Percentiles rank a stretch among this genome's conserved stretches.
These are phyloP conservation scores for Scleromitrula shiraiana DNA, from an alignment of 2,329 filamentous ascomycete genomes.

Conservation along the genomic window DNA sequence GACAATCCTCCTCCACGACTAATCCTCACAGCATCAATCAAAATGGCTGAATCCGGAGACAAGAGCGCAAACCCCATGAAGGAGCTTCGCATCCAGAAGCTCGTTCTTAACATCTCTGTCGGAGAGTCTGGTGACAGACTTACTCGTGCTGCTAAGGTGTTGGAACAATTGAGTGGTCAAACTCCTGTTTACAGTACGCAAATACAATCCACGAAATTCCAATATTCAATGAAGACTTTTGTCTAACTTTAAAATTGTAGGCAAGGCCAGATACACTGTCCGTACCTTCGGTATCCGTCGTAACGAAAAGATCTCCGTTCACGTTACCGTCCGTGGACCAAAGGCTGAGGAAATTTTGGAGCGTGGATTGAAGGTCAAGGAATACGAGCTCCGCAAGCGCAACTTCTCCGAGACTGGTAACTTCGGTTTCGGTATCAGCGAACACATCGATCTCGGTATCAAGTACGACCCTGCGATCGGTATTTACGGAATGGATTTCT, in stretches of 20 bases:
- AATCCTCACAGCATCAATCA: constrained; percentile 20
- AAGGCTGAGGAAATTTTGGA: constrained; percentile 99
- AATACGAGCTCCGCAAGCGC: constrained; percentile 98
- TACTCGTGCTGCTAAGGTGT: constrained; percentile 98
- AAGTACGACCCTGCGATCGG: constrained; percentile 98
- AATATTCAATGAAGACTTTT: constrained; percentile 11
- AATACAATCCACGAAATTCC: neutral
- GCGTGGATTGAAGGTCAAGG: constrained; percentile 99
- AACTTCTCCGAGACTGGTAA: constrained; percentile 99
- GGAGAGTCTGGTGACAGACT: constrained; percentile 99
- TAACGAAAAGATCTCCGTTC: constrained; percentile 99
- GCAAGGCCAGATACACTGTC: constrained; percentile 99
- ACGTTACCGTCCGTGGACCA: constrained; percentile 98
- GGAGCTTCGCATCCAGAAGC: constrained; percentile 98
- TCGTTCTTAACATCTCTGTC: constrained; percentile 98
- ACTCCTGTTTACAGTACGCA: constrained; percentile 96
- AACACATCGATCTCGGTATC: constrained; percentile 99
- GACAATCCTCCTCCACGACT: constrained; percentile 18
- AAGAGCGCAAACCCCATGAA: constrained; percentile 98
- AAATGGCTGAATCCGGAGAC: constrained; percentile 57
- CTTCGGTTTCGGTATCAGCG: constrained; percentile 99
- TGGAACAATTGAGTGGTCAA: constrained; percentile 99
- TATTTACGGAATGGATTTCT: constrained; percentile 99
- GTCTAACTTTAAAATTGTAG: constrained; percentile 36
- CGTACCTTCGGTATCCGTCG: constrained; percentile 99